These are phyloP conservation scores for Phytophthora syringae DNA, from an alignment of 352 stramenopile species.

Conservation along the genomic window DNA sequence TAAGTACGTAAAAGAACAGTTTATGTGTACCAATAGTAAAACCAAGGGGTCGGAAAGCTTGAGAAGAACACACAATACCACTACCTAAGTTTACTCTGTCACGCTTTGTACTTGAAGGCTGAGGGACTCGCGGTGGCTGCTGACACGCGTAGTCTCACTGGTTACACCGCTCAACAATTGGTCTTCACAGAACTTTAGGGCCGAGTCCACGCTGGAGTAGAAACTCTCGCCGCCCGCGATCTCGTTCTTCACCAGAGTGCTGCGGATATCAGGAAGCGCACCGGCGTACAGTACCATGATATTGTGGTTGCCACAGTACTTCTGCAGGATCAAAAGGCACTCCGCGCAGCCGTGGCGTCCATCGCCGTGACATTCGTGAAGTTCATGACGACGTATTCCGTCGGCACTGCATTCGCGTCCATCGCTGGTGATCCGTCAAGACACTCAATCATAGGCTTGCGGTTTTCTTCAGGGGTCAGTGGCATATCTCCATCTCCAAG, in stretches of 20 bases:
- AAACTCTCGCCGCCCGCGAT: conserved; percentile 57
- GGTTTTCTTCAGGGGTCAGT: conserved; percentile 46
- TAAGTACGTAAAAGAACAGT: too few species aligned
- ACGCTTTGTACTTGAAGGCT: too few species aligned
- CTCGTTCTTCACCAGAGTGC: conserved; percentile 66
- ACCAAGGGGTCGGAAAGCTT: too few species aligned
- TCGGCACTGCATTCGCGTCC: conserved; percentile 44
- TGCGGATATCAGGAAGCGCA: conserved; percentile 57
- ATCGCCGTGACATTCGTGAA: conserved; percentile 85
- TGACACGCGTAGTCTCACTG: too few species aligned
- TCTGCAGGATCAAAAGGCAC: conserved; percentile 83
- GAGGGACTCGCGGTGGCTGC: too few species aligned
- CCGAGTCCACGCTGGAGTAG: conserved; percentile 63
- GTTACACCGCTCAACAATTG: conserved; percentile 38
- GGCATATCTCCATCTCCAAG: conserved; percentile 28
- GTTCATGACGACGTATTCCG: conserved; percentile 86
- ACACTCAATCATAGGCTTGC: conserved; percentile 61
- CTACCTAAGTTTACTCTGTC: too few species aligned
- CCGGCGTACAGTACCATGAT: conserved; percentile 74
- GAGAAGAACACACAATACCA: too few species aligned
- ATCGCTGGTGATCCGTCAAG: conserved; percentile 59
- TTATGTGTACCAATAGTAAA: too few species aligned
- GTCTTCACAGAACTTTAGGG: conserved; percentile 77
- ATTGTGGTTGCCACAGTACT: conserved; percentile 68
- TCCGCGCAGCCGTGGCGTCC: conserved; percentile 80